Evolutionary conservation across 257 asterid genomes (phyloP).

Genomic region (Ilex asprella): DNA sequence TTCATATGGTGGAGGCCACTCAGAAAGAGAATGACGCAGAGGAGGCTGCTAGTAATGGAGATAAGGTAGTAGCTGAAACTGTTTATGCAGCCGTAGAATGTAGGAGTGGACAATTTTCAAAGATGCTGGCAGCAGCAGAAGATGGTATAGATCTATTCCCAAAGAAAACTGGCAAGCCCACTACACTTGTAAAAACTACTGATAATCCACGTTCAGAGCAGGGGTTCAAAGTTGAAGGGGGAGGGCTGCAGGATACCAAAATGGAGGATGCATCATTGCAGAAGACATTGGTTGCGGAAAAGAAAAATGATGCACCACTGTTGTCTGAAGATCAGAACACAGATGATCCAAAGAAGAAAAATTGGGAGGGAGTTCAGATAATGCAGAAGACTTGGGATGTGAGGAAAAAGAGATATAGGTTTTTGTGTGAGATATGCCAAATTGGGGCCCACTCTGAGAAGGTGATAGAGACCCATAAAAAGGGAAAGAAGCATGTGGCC

Average conservation of each 20-base stretch:
- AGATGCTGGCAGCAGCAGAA: no score
- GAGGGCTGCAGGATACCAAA: slow-evolving; percentile 11
- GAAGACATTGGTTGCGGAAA: not conserved
- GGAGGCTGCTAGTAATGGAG: not conserved
- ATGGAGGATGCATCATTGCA: slow-evolving; percentile 1
- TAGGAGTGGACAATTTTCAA: no score
- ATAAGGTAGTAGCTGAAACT: no score
- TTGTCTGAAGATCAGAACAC: slow-evolving; percentile 2
- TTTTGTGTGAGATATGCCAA: slow-evolving; percentile 57
- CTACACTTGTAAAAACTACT: not conserved
- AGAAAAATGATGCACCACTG: slow-evolving; percentile 2
- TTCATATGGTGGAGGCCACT: slow-evolving; percentile 9
- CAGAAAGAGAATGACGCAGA: not conserved
- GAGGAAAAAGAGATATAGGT: slow-evolving; percentile 10
- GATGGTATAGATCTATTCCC: slow-evolving; percentile 24
- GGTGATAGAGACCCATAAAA: slow-evolving; percentile 26
- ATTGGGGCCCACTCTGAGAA: slow-evolving; percentile 18
- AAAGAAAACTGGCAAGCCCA: slow-evolving; percentile 14
- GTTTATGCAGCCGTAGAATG: no score
- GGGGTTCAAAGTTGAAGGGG: slow-evolving; percentile 9
- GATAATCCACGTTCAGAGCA: slow-evolving; percentile 3
- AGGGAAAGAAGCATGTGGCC: slow-evolving; percentile 43
- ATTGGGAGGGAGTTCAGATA: slow-evolving; percentile 1
- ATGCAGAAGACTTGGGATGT: slow-evolving; percentile 2
- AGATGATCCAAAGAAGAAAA: slow-evolving; percentile 9